Conservation (phyloP, 2,329 filamentous ascomycete genomes). For the Colletotrichum limetticola region DNA sequence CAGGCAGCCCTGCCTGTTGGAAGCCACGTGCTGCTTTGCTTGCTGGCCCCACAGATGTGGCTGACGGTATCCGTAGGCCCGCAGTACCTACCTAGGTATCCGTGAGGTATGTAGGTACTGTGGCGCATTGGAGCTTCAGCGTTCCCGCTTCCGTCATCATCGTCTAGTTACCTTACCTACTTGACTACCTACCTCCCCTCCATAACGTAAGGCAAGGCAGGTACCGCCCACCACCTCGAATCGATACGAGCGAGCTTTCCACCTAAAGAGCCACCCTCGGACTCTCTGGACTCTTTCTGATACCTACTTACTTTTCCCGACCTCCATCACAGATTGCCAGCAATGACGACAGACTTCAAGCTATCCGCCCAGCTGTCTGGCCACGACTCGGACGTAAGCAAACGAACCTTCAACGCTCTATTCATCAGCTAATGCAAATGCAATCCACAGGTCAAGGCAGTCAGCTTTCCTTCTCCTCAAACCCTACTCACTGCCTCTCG, state of each 20-base stretch:
- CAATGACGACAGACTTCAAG: slow-evolving; percentile 87
- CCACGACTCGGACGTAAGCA: slow-evolving; percentile 90
- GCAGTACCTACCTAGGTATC: too few relatives aligned
- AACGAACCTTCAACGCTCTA: slow-evolving; percentile 9
- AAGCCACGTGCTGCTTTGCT: slow-evolving; percentile 14
- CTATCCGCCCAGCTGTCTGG: slow-evolving; percentile 89
- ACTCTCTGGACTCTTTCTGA: background rate
- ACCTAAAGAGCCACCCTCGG: background rate
- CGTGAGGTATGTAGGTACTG: background rate
- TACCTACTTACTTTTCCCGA: background rate
- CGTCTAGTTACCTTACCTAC: slow-evolving; percentile 18
- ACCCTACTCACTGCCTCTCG: slow-evolving; percentile 86
- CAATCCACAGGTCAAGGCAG: slow-evolving; percentile 79
- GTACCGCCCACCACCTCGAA: background rate
- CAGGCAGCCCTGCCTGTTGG: background rate
- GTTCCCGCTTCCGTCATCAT: slow-evolving; percentile 32
- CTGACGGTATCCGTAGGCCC: background rate
- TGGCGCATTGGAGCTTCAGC: slow-evolving; percentile 32
- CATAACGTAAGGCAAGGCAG: too few relatives aligned
- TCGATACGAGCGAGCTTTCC: slow-evolving; percentile 11
- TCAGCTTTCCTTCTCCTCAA: slow-evolving; percentile 79
- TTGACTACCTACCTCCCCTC: too few relatives aligned
- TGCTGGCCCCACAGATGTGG: slow-evolving; percentile 8
- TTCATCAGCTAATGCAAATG: slow-evolving; percentile 7
- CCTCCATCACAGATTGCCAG: background rate